Conservation (phyloP, 257 asterid genomes). For the Solanum raphanifolium region DNA sequence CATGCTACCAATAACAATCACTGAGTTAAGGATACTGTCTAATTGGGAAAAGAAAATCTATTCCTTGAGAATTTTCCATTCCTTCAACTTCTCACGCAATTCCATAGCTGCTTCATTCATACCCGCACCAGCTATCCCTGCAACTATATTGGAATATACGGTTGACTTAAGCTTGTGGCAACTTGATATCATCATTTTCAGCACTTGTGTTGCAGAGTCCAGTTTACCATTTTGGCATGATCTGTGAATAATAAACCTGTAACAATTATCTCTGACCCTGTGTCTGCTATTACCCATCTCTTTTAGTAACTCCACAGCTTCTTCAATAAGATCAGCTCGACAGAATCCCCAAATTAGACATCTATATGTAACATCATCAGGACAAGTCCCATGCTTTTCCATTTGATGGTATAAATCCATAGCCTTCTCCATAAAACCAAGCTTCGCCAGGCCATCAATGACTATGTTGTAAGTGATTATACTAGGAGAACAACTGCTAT, state of each 20-base stretch:
- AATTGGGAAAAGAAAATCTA: conserved; percentile 3
- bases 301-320: conserved; percentile 52
- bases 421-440: conserved; percentile 58
- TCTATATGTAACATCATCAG: conserved; percentile 72
- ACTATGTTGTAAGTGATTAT: conserved; percentile 62
- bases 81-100: conserved; percentile 41
- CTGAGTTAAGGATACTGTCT: neutral
- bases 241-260: conserved; percentile 51
- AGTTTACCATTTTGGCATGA: conserved; percentile 51
- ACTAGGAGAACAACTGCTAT: conserved; percentile 45
- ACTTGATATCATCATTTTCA: conserved; percentile 41
- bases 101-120: conserved; percentile 55
- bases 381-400: conserved; percentile 45
- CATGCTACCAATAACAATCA: conserved; percentile 33
- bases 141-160: conserved; percentile 33
- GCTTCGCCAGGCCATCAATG: conserved; percentile 72
- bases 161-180: conserved; percentile 17
- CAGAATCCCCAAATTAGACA: conserved; percentile 85
- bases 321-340: conserved; percentile 60
- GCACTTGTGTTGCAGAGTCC: conserved; percentile 45
- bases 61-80: conserved; percentile 28
- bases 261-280: conserved; percentile 59
- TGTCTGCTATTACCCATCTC: conserved; percentile 30
- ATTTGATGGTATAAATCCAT: conserved; percentile 55
- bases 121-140: conserved; percentile 54